These are phyloP conservation scores for Dendryphion nanum DNA, from an alignment of 2,329 filamentous ascomycete species.

Conservation along the genomic window DNA sequence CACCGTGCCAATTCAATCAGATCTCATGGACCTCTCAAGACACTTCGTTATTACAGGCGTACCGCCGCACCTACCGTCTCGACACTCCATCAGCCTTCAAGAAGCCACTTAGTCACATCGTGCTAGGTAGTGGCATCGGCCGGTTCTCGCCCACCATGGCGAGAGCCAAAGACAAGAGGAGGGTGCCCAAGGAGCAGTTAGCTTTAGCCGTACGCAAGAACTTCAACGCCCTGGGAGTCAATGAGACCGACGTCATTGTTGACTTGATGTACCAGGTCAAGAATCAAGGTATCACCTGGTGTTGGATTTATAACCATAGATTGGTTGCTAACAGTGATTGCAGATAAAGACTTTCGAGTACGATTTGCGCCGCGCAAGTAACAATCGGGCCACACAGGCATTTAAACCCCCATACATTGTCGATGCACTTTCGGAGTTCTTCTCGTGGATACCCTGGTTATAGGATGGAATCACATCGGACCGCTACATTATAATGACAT, in stretches of 20 bases:
- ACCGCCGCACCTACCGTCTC: slow-evolving; percentile 72
- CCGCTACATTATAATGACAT: slow-evolving; percentile 12
- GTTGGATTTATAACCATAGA: neutral
- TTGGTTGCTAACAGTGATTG: neutral
- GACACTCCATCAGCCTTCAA: slow-evolving; percentile 69
- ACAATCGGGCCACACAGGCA: slow-evolving; percentile 10
- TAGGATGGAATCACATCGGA: slow-evolving; percentile 15
- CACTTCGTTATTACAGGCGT: slow-evolving; percentile 66
- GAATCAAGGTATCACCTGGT: slow-evolving; percentile 53
- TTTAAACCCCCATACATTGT: too few relatives aligned
- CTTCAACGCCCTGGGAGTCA: slow-evolving; percentile 76
- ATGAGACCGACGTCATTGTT: slow-evolving; percentile 80
- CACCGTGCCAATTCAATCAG: slow-evolving; percentile 28
- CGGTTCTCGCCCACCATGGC: slow-evolving; percentile 75
- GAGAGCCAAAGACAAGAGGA: slow-evolving; percentile 60
- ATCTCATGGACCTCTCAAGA: slow-evolving; percentile 69
- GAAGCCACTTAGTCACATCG: slow-evolving; percentile 48
- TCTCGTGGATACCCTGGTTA: slow-evolving; percentile 33
- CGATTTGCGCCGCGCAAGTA: slow-evolving; percentile 42
- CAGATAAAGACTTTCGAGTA: slow-evolving; percentile 49
- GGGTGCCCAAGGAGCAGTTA: slow-evolving; percentile 71
- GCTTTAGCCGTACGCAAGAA: slow-evolving; percentile 74
- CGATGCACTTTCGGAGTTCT: slow-evolving; percentile 29
- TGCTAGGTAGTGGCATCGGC: slow-evolving; percentile 61
- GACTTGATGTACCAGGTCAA: slow-evolving; percentile 72